Percentiles rank a stretch among this genome's conserved stretches.
Conservation (phyloP, 345 rosid species). For the Ceriops decandra region DNA sequence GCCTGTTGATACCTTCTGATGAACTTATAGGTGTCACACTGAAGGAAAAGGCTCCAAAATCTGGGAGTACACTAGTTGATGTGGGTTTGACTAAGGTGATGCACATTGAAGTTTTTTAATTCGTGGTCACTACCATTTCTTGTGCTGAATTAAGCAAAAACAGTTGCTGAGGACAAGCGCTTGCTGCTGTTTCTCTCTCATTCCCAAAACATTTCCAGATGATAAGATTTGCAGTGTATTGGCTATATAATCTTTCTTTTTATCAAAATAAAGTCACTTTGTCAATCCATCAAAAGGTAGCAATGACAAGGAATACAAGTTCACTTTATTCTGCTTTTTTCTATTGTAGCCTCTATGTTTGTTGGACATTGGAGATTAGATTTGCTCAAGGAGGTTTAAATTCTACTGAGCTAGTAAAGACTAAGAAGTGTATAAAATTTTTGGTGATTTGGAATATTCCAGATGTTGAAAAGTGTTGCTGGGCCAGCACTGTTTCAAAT, state of each 20-base stretch:
- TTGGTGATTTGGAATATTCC: neutral
- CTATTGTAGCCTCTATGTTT: neutral
- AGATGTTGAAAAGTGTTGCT: no score
- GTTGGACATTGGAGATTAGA: neutral
- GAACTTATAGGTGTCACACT: conserved; percentile 64
- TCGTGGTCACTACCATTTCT: neutral
- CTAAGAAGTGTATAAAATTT: neutral
- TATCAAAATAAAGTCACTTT: neutral
- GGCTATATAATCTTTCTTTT: neutral
- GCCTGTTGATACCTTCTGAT: conserved; percentile 12
- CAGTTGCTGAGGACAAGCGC: neutral
- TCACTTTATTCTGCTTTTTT: neutral
- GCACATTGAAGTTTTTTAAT: neutral
- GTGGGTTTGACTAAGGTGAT: conserved; percentile 84
- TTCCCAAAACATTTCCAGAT: neutral
- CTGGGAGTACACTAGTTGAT: conserved; percentile 59
- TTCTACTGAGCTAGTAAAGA: neutral
- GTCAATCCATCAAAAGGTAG: no score
- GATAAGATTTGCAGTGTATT: neutral
- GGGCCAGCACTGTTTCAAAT: no score
- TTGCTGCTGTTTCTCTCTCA: neutral
- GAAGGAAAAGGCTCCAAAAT: conserved; percentile 45
- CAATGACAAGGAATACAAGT: neutral
- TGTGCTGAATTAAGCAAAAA: neutral
- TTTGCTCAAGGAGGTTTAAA: neutral